Percentiles rank a stretch among this genome's conserved stretches.
These are phyloP conservation scores for Bretziella fagacearum DNA, from an alignment of 2,329 filamentous ascomycete species.

Conservation along the genomic window DNA sequence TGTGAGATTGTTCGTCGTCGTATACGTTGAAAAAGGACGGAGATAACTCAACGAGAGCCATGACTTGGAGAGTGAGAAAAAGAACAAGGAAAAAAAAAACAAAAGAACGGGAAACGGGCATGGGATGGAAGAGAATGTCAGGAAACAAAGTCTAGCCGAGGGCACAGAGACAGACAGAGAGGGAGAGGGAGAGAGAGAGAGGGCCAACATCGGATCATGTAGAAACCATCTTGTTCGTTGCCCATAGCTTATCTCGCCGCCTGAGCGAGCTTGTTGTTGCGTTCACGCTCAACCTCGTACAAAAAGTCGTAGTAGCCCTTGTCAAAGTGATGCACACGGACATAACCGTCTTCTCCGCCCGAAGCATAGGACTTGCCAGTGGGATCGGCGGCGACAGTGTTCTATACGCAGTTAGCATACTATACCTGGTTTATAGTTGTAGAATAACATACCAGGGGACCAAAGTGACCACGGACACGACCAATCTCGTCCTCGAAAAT, in stretches of 20 bases:
- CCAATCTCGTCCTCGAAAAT: constrained; percentile 98
- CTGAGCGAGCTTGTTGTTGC: constrained; percentile 25
- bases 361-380: constrained; percentile 84
- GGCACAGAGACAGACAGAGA: no score
- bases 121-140: neutral
- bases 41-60: no score
- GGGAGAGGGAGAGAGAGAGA: no score
- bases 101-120: neutral
- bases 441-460: constrained; percentile 43
- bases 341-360: constrained; percentile 96
- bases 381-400: constrained; percentile 89
- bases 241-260: neutral
- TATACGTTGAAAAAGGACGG: no score
- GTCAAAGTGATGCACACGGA: constrained; percentile 96
- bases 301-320: constrained; percentile 97
- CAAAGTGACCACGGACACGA: constrained; percentile 91
- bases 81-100: neutral
- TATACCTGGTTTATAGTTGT: neutral
- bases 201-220: no score
- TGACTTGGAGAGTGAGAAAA: no score
- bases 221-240: neutral
- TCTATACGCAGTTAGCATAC: constrained; percentile 25
- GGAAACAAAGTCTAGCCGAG: no score
- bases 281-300: constrained; percentile 94
- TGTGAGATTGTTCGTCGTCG: no score